These are phyloP conservation scores for Helianthus tuberosus DNA, from an alignment of 129 eudicot genomes.

Conservation along the genomic window DNA sequence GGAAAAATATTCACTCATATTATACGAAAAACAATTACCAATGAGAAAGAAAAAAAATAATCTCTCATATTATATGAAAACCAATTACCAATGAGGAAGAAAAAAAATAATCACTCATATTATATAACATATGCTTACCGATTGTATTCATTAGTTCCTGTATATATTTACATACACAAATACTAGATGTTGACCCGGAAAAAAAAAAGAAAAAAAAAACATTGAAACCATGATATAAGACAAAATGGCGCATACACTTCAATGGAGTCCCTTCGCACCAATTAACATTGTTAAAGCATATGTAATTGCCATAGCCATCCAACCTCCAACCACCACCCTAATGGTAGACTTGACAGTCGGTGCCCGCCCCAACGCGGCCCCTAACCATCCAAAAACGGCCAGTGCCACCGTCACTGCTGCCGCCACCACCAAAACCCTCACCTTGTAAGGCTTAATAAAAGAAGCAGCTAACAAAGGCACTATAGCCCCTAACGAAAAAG, in stretches of 20 bases:
- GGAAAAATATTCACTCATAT: no score
- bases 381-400: constrained; percentile 64
- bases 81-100: background rate
- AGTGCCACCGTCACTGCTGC: constrained; percentile 55
- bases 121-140: background rate
- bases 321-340: constrained; percentile 67
- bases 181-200: background rate
- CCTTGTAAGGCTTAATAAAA: constrained; percentile 47
- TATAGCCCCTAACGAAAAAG: constrained; percentile 61
- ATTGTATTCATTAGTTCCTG: background rate
- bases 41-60: no score
- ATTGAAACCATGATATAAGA: constrained; percentile 27
- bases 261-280: constrained; percentile 50
- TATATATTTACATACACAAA: background rate
- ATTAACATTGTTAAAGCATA: constrained; percentile 61
- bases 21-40: no score
- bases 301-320: constrained; percentile 69
- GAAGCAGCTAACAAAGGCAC: constrained; percentile 68
- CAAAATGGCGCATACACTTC: constrained; percentile 12
- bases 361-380: constrained; percentile 61
- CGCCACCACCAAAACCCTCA: constrained; percentile 47
- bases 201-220: background rate
- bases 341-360: constrained; percentile 43
- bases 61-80: no score
- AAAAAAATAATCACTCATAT: background rate